Percentiles rank a stretch among this genome's conserved stretches.
Conservation (phyloP, 2,329 filamentous ascomycete species). For the Ophiostoma sp. region DNA sequence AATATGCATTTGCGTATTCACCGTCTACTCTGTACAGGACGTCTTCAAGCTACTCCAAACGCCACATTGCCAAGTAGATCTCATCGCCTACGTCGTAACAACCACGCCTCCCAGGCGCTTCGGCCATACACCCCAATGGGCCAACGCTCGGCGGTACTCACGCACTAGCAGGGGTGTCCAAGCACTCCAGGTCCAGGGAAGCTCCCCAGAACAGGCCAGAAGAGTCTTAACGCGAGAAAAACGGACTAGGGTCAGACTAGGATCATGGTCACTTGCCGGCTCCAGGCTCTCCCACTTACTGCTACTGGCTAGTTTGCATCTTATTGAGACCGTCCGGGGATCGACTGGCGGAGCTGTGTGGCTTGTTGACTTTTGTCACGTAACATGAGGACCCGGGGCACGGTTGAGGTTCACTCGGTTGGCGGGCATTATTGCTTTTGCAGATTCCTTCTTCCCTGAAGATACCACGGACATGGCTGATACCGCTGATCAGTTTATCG, state of each 20-base stretch:
- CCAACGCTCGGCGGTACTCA: constrained; percentile 32
- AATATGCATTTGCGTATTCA: no score
- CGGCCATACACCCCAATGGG: constrained; percentile 28
- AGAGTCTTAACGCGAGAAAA: neutral
- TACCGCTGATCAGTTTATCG: no score
- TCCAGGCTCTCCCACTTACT: neutral
- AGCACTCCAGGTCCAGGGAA: neutral
- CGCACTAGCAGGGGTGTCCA: constrained; percentile 11
- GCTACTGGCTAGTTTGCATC: constrained; percentile 1
- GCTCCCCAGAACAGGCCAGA: neutral
- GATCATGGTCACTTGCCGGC: constrained; percentile 6
- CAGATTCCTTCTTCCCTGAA: neutral
- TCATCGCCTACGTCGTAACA: neutral
- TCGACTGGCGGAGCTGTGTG: neutral
- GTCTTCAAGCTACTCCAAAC: neutral
- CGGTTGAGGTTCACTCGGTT: neutral
- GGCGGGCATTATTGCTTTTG: neutral
- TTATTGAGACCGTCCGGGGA: constrained; percentile 4
- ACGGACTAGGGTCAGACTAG: neutral
- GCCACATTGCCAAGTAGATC: neutral
- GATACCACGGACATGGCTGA: neutral
- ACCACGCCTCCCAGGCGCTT: neutral
- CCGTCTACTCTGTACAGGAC: neutral
- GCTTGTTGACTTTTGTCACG: neutral
- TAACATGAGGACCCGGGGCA: neutral